phyloP scores from a whole-genome alignment of 768 basidiomycete species.

The Boletus subparvulus region DNA sequence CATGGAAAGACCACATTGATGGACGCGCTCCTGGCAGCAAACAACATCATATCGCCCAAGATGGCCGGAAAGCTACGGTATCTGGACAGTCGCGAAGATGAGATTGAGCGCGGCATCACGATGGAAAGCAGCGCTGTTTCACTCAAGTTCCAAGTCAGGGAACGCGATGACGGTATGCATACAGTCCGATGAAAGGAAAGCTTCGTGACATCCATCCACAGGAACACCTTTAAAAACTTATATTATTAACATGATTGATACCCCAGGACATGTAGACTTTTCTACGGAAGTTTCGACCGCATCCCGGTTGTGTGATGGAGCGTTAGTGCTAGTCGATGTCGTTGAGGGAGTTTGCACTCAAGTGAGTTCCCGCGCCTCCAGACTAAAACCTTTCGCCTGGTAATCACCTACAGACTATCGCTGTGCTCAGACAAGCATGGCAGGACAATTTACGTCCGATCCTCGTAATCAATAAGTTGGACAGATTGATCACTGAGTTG shows the following conservation, averaged over 20 bases:
- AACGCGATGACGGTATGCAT: constrained; percentile 59
- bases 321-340: constrained; percentile 91
- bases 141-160: constrained; percentile 80
- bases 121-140: constrained; percentile 98
- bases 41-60: constrained; percentile 92
- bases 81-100: constrained; percentile 93
- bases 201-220: constrained; percentile 41
- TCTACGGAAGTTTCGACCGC: constrained; percentile 96
- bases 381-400: neutral
- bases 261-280: constrained; percentile 98
- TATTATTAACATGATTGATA: constrained; percentile 95
- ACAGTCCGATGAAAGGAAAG: constrained; percentile 2
- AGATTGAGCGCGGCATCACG: constrained; percentile 96
- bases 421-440: constrained; percentile 95
- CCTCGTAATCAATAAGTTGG: constrained; percentile 95
- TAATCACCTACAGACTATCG: constrained; percentile 67
- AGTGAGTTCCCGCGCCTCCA: constrained; percentile 45
- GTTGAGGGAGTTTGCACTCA: constrained; percentile 99
- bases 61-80: constrained; percentile 98
- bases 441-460: constrained; percentile 84
- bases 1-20: constrained; percentile 97
- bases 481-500: constrained; percentile 91
- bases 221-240: constrained; percentile 66
- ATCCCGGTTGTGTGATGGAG: constrained; percentile 91
- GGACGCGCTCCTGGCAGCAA: constrained; percentile 93